These are phyloP conservation scores for Trichoderma sp. DNA, from an alignment of 2,329 filamentous ascomycete species.

Conservation along the genomic window DNA sequence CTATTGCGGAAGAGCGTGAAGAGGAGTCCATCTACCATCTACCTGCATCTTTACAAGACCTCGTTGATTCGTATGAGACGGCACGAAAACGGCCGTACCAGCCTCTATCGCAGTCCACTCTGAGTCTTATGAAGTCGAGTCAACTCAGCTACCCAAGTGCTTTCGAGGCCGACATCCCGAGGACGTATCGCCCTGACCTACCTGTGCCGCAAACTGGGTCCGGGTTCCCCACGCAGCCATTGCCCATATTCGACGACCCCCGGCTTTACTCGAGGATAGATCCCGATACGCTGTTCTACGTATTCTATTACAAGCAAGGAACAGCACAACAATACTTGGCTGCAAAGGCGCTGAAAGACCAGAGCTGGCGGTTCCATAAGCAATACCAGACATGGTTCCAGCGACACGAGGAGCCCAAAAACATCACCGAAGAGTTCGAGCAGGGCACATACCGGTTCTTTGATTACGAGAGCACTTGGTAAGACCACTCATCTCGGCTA, in stretches of 20 bases:
- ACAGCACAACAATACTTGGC: slow-evolving; percentile 94
- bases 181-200: slow-evolving; percentile 79
- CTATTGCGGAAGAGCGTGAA: slow-evolving; percentile 42
- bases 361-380: slow-evolving; percentile 99
- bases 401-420: slow-evolving; percentile 96
- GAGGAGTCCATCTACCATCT: slow-evolving; percentile 92
- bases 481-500: slow-evolving; percentile 34
- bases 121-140: slow-evolving; percentile 73
- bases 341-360: slow-evolving; percentile 94
- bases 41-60: slow-evolving; percentile 80
- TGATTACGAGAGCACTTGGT: slow-evolving; percentile 99
- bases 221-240: slow-evolving; percentile 90
- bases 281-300: slow-evolving; percentile 94
- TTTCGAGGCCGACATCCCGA: slow-evolving; percentile 75
- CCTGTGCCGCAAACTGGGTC: slow-evolving; percentile 71
- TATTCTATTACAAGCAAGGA: slow-evolving; percentile 98
- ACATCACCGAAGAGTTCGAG: slow-evolving; percentile 97
- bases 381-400: slow-evolving; percentile 99
- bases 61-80: slow-evolving; percentile 86
- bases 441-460: slow-evolving; percentile 99
- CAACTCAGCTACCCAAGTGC: slow-evolving; percentile 71
- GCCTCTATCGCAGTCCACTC: slow-evolving; percentile 61
- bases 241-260: slow-evolving; percentile 87
- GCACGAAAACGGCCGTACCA: slow-evolving; percentile 68
- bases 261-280: slow-evolving; percentile 85